Conservation (phyloP, 306 rosid genomes). For the Quercus bicolor region DNA sequence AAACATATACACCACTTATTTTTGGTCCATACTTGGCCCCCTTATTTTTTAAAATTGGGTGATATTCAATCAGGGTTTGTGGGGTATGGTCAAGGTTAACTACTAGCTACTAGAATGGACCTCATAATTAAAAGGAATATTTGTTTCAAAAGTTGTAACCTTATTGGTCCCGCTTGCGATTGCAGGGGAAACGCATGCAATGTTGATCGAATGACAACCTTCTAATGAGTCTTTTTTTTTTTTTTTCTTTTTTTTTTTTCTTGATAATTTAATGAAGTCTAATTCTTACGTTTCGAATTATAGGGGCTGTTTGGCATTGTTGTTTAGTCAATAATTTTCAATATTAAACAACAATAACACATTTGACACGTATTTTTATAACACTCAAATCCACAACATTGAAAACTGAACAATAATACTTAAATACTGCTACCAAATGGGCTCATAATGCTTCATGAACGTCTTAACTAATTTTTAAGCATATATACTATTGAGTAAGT, state of each 20-base stretch:
- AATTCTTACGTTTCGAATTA: not conserved
- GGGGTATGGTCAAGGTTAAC: not conserved
- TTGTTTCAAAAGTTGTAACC: not conserved
- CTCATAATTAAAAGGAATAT: not conserved
- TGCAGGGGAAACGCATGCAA: not conserved
- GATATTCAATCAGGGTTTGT: not conserved
- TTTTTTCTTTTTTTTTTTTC: too few species aligned
- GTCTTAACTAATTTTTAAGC: not conserved
- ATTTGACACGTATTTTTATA: too few species aligned
- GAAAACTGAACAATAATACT: too few species aligned
- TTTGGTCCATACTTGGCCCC: not conserved
- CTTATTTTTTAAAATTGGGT: not conserved
- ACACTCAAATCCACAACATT: too few species aligned
- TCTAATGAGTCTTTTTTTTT: too few species aligned
- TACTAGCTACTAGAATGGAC: not conserved
- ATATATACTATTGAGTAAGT: too few species aligned
- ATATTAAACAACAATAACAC: too few species aligned
- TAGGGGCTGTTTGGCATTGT: too few species aligned
- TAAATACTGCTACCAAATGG: too few species aligned
- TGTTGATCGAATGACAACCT: not conserved
- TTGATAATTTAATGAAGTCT: not conserved
- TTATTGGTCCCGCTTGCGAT: not conserved
- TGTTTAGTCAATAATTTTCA: too few species aligned
- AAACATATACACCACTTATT: not conserved
- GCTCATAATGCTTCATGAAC: not conserved